Conservation (phyloP, 345 rosid genomes). For the Acer saccharum region DNA sequence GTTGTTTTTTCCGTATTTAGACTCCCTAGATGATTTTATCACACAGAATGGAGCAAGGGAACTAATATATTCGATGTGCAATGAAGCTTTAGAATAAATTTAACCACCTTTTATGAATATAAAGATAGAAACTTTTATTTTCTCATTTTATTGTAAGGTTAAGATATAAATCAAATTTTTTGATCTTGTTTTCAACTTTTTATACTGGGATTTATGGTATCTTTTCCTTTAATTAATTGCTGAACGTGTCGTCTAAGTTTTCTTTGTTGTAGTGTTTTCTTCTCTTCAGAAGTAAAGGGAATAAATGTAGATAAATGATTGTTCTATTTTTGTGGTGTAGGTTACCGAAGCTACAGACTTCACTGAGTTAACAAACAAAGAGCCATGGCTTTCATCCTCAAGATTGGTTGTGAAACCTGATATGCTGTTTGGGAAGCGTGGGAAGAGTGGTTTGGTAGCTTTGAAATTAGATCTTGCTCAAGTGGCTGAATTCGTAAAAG, state of each 20-base stretch:
- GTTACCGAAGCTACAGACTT: conserved; percentile 87
- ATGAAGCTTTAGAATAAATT: background rate
- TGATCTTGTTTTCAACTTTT: background rate
- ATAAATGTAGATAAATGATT: conserved; percentile 1
- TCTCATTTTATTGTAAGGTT: background rate
- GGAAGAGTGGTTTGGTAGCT: conserved; percentile 94
- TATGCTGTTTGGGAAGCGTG: conserved; percentile 95
- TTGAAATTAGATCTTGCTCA: conserved; percentile 94
- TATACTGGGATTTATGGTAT: conserved; percentile 4
- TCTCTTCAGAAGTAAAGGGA: background rate
- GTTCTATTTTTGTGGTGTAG: conserved; percentile 32
- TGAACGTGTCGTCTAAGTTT: background rate
- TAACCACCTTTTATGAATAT: background rate
- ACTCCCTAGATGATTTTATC: background rate
- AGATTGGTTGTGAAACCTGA: conserved; percentile 96
- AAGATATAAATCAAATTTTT: background rate
- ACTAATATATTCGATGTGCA: background rate
- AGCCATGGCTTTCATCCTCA: conserved; percentile 90
- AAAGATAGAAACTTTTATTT: background rate
- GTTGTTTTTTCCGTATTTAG: background rate
- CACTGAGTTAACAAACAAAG: conserved; percentile 65
- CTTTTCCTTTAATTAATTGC: background rate
- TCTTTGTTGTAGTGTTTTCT: background rate
- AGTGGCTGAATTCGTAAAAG: conserved; percentile 93
- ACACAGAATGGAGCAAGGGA: background rate